Percentiles rank a stretch among this genome's conserved stretches.
These are phyloP conservation scores for Petunia secreta DNA, from an alignment of 257 asterid genomes.

Conservation along the genomic window DNA sequence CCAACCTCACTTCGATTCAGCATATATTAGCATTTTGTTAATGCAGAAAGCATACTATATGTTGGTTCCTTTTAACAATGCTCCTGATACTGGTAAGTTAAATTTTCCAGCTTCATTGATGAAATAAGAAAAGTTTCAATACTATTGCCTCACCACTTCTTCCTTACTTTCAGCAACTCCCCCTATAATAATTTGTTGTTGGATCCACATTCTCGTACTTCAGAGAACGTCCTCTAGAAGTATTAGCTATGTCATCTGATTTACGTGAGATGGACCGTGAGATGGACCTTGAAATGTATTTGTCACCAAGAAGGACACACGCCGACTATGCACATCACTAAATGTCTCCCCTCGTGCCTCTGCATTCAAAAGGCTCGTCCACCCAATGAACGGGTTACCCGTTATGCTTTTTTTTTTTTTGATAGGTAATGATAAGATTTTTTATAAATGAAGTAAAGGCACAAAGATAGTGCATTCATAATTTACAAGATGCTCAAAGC, in stretches of 20 bases:
- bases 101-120: neutral
- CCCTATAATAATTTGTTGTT: neutral
- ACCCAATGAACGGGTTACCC: no score
- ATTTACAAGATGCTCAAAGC: no score
- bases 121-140: constrained; percentile 4
- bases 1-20: constrained; percentile 5
- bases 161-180: constrained; percentile 2
- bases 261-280: no score
- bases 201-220: neutral
- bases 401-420: no score
- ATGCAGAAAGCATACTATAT: neutral
- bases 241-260: neutral
- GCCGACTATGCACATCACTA: no score
- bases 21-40: constrained; percentile 13
- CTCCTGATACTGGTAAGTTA: neutral
- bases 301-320: no score
- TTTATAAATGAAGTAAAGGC: no score
- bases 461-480: no score
- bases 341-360: no score
- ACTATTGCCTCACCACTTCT: neutral
- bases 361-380: no score
- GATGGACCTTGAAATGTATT: no score
- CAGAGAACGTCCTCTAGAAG: neutral
- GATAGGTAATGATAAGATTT: no score
- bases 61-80: neutral